Base-by-base conservation (phyloP, 495 filamentous ascomycete genomes). In the Daldinia vernicosa region DNA sequence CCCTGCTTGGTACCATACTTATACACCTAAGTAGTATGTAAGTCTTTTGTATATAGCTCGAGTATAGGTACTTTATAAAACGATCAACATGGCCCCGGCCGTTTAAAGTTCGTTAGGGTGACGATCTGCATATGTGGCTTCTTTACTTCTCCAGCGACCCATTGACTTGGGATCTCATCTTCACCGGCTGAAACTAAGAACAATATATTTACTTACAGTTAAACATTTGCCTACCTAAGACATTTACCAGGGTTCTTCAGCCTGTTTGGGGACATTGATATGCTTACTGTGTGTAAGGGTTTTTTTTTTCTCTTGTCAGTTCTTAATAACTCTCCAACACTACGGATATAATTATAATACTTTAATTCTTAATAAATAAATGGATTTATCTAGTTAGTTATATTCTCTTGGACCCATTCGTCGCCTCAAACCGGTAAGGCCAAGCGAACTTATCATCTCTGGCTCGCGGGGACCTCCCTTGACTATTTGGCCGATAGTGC, bases 381-480 rank as follows among this genome's bases (percentile, higher is more conserved):
- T n/a, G n/a, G n/a, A n/a, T 39, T 17, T 43, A 8, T 45, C 4
- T 45, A 45, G n/a, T n/a, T n/a, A n/a, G n/a, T n/a, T 19, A 8
- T 47, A 47, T 47, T 47, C 43, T 12, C 57, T 45, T 35, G 33
- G 24, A 24, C 22, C 26, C 1, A 60, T 11, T 64, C 30, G 43
- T 65, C 60, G 55, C 62, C 60, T 72, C 58, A 56, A 69, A 72
- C 69, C 50, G 56, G 70, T 54, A 65, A 68, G 69, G 37, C 55
- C 70, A 65, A 72, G 70, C 65, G 60, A 72, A 60, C 19, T 39
- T n/a, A 26, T 0, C 7, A 26, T 17, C 35, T 45, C 8, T 14
- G 35, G 52, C 17, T 62, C 17, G 37, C 55, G 37, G 45, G 63
- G 64, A 45, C 7, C 3, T 22, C 35, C 43, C 43, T 63, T 61